Evolutionary conservation across 2,329 filamentous ascomycete genomes (phyloP), one percentile per base, ranked within the genome.

Genomic region (Uncinocarpus reesii): DNA sequence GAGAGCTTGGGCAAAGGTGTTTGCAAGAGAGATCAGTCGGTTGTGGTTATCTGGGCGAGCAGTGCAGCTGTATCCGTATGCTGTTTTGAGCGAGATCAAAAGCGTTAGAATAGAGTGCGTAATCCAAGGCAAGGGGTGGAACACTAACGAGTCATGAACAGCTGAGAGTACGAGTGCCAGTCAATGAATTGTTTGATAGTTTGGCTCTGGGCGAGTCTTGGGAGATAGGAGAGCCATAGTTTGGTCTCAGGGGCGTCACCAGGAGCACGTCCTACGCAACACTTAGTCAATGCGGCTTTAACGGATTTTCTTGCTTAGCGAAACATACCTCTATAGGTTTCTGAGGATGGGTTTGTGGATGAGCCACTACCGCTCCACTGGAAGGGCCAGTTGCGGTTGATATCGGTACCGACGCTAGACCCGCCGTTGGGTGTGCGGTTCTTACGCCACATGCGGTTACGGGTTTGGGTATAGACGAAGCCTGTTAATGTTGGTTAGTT

Each of bases 101-200:
- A 29, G 20, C 31, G 26, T 42, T 10, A 21, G 31, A 13, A 34
- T 16, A 21, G 10, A 10, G 2, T 23, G 10, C 18, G 11, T 20
- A 26, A 15, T 13, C 13, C 11, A 16, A 8, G 18, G 31, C 2
- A 13, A 31, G 8, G 23, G 5, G 15, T 41, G 42, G 45, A 42
- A 15, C 21, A 50, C 54, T 54, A 55, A 57, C 57, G 53, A 1
- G 70, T 74, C 15, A 73, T 70, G 50, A 78, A 70, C 50, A 81
- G 67, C 55, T 83, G 79, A 8, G 72, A 74, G 63, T 81, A 84
- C 0, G 77, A 72, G 64, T 84, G 80, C 59, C 76, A 78, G 62
- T 84, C 80, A 53, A 83, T 75, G 62, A 76, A 84, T 2, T 81
- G 67, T 56, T 77, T 74, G 34, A 83, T 65, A 1, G 77, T 75